Conservation (phyloP, 2,329 filamentous ascomycete species). For the Trichoderma koningii region DNA sequence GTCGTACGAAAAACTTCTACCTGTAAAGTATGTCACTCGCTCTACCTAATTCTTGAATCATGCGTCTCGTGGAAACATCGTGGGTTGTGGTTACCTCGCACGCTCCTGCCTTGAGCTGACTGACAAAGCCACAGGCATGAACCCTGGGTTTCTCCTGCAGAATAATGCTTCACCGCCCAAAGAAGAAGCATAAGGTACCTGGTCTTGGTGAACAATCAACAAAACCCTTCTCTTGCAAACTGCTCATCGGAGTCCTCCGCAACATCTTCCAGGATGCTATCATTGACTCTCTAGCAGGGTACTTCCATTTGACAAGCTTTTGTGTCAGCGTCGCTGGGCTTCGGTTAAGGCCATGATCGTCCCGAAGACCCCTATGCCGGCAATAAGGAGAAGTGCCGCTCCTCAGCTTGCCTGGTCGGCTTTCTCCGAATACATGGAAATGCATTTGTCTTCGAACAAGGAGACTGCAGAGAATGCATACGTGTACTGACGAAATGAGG, state of each 20-base stretch:
- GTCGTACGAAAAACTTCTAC: too few species aligned
- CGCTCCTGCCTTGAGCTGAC: too few species aligned
- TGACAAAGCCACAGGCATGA: too few species aligned
- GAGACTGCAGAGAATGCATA: neutral
- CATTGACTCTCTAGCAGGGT: neutral
- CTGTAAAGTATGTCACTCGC: too few species aligned
- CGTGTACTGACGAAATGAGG: neutral
- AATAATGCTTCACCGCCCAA: slow-evolving; percentile 6
- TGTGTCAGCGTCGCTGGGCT: neutral
- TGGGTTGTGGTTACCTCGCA: too few species aligned
- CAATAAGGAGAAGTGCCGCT: slow-evolving; percentile 5
- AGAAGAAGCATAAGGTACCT: neutral
- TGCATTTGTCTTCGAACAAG: neutral
- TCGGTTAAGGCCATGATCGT: slow-evolving; percentile 4
- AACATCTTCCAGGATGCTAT: neutral
- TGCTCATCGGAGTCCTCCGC: neutral
- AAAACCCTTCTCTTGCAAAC: neutral
- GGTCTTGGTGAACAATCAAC: too few species aligned
- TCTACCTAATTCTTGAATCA: too few species aligned
- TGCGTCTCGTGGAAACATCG: too few species aligned
- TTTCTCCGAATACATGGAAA: slow-evolving; percentile 12
- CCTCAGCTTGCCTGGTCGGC: slow-evolving; percentile 8
- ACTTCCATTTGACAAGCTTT: neutral
- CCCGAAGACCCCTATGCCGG: slow-evolving; percentile 8
- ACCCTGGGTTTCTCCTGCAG: neutral